Evolutionary conservation across 2,329 filamentous ascomycete genomes (phyloP).

Genomic region (Ophiocordyceps polyrhachis-furcata): DNA sequence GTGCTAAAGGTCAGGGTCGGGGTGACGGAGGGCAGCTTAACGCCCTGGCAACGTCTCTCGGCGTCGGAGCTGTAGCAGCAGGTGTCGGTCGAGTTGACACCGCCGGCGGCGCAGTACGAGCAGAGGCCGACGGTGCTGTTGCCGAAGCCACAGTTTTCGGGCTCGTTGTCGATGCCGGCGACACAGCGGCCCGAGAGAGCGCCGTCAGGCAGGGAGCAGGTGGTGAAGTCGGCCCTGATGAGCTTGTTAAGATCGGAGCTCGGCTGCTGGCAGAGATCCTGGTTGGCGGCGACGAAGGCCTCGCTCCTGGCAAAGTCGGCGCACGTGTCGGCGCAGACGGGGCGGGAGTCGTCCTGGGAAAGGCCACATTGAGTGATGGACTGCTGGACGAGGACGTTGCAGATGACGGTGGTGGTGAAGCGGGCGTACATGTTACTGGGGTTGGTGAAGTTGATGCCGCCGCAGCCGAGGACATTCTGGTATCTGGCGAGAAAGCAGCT

Average conservation of each 20-base stretch:
- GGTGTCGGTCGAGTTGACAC: conserved; percentile 81
- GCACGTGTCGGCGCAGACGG: conserved; percentile 80
- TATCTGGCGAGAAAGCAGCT: conserved; percentile 40
- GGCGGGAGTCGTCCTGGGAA: conserved; percentile 42
- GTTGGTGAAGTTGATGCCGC: conserved; percentile 56
- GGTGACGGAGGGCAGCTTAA: conserved; percentile 61
- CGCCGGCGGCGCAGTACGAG: conserved; percentile 66
- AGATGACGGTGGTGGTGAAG: conserved; percentile 81
- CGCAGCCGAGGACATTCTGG: conserved; percentile 62
- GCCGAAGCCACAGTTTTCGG: conserved; percentile 69
- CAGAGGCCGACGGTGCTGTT: conserved; percentile 60
- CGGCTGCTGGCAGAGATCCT: conserved; percentile 49
- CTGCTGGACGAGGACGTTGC: conserved; percentile 85
- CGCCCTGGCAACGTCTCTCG: conserved; percentile 51
- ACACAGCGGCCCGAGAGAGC: conserved; percentile 65
- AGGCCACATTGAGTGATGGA: conserved; percentile 55
- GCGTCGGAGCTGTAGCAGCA: conserved; percentile 76
- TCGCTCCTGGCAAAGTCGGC: conserved; percentile 78
- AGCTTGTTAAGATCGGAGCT: conserved; percentile 48
- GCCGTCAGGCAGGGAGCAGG: conserved; percentile 67
- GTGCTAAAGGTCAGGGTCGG: conserved; percentile 44
- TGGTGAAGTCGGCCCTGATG: conserved; percentile 81
- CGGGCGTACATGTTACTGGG: conserved; percentile 74
- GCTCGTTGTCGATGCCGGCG: conserved; percentile 59
- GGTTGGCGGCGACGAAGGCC: conserved; percentile 61